A percentile compares a stretch with the other conserved stretches of the same genome.
Evolutionary conservation across 768 basidiomycete genomes (phyloP).

Genomic region (Lactifluus echinatus): DNA sequence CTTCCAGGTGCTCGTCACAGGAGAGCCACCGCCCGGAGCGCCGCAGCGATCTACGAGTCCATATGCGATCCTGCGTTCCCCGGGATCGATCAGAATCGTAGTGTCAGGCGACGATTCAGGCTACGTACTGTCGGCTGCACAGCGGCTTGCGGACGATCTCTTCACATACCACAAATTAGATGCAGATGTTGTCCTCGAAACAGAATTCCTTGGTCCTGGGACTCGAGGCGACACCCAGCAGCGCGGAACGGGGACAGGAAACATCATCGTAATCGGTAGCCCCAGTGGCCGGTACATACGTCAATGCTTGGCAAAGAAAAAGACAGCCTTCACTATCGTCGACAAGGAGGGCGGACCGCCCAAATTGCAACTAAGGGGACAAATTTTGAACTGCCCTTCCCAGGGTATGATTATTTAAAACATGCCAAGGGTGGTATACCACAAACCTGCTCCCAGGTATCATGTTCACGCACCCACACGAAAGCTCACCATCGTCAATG

Average conservation of each 20-base stretch:
- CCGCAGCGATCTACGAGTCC: conserved; percentile 27
- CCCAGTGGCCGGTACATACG: conserved; percentile 23
- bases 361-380: conserved; percentile 8
- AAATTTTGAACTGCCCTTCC: not conserved
- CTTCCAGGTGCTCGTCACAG: not conserved
- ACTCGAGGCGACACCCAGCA: conserved; percentile 24
- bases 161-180: conserved; percentile 64
- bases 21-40: not conserved
- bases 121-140: conserved; percentile 44
- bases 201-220: conserved; percentile 22
- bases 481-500: conserved; percentile 28
- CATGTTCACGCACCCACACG: conserved; percentile 64
- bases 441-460: conserved; percentile 31
- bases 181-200: conserved; percentile 43
- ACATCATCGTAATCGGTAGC: conserved; percentile 52
- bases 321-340: conserved; percentile 20
- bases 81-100: conserved; percentile 48
- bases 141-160: conserved; percentile 60
- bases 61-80: conserved; percentile 53
- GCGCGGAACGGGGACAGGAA: conserved; percentile 45
- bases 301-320: conserved; percentile 13
- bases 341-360: conserved; percentile 2
- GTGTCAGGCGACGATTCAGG: conserved; percentile 28
- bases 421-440: not conserved
- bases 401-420: conserved; percentile 20